Conservation (phyloP, 129 eudicot genomes). For the Rutidosis leptorrhynchoides region DNA sequence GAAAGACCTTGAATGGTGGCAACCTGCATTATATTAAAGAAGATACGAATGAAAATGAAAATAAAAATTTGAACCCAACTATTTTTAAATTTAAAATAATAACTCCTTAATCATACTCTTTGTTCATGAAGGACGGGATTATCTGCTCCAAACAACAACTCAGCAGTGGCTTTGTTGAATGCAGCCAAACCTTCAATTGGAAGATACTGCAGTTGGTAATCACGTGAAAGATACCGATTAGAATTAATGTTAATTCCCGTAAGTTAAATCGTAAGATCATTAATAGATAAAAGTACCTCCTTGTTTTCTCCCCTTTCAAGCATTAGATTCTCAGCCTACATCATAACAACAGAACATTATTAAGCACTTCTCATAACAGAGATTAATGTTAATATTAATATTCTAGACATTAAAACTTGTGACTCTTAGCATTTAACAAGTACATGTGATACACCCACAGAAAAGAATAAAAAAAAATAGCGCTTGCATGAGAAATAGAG, state of each 20-base stretch:
- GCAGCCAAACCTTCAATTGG: constrained; percentile 99
- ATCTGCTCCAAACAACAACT: constrained; percentile 87
- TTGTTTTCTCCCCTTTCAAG: constrained; percentile 92
- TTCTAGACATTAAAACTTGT: constrained; percentile 13
- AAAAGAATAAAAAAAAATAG: not conserved
- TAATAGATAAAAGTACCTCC: constrained; percentile 49
- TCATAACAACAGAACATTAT: constrained; percentile 12
- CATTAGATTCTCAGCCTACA: constrained; percentile 94
- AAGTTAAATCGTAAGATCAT: not conserved
- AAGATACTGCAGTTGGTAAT: constrained; percentile 66
- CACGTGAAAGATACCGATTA: constrained; percentile 11
- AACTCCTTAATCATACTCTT: constrained; percentile 44
- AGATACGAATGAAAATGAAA: not conserved
- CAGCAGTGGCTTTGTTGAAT: constrained; percentile 93
- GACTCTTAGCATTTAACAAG: not conserved
- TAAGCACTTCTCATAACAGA: constrained; percentile 3
- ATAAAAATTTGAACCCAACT: constrained; percentile 10
- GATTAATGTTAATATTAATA: not conserved
- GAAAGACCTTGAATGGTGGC: constrained; percentile 98
- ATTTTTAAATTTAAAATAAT: constrained; percentile 14
- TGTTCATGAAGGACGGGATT: constrained; percentile 67
- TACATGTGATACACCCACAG: not conserved
- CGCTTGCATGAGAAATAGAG: not conserved
- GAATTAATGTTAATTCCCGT: constrained; percentile 13
- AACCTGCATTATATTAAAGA: constrained; percentile 45